Evolutionary conservation across 192 early-diverging fungal genomes (phyloP).

Genomic region (Anaeromyces robustus): DNA sequence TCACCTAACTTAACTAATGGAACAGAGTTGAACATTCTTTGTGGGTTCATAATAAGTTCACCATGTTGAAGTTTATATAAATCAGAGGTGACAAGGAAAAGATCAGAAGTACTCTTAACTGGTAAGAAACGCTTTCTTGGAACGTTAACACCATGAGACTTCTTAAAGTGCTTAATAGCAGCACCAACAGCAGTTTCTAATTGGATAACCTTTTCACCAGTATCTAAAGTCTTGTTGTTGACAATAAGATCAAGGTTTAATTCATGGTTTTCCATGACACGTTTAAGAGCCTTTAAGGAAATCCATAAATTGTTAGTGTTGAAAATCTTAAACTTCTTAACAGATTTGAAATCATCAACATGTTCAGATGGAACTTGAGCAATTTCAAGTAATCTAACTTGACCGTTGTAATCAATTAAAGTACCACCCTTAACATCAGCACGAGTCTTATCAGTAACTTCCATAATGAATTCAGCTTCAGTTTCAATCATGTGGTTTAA

Average conservation of each 20-base stretch:
- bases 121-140: slow-evolving; percentile 94
- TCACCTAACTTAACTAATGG: slow-evolving; percentile 95
- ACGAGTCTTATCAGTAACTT: slow-evolving; percentile 98
- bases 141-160: slow-evolving; percentile 94
- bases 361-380: slow-evolving; percentile 96
- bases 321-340: slow-evolving; percentile 99
- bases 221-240: slow-evolving; percentile 86
- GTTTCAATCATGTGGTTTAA: slow-evolving; percentile 77
- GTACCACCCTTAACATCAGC: slow-evolving; percentile 99
- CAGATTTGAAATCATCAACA: slow-evolving; percentile 94
- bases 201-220: slow-evolving; percentile 92
- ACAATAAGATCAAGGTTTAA: slow-evolving; percentile 90
- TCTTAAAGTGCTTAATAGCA: slow-evolving; percentile 92
- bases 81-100: slow-evolving; percentile 93
- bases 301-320: slow-evolving; percentile 70
- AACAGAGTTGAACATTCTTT: slow-evolving; percentile 80
- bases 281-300: slow-evolving; percentile 69
- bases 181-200: slow-evolving; percentile 98
- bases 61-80: slow-evolving; percentile 88
- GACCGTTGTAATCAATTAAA: slow-evolving; percentile 93
- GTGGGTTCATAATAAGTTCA: slow-evolving; percentile 77
- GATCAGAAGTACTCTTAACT: slow-evolving; percentile 92
- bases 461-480: slow-evolving; percentile 92
- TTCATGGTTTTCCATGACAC: slow-evolving; percentile 59
- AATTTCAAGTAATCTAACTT: slow-evolving; percentile 86